These are phyloP conservation scores for Oxytropis ochrocephala DNA, from an alignment of 306 rosid genomes.

Conservation along the genomic window DNA sequence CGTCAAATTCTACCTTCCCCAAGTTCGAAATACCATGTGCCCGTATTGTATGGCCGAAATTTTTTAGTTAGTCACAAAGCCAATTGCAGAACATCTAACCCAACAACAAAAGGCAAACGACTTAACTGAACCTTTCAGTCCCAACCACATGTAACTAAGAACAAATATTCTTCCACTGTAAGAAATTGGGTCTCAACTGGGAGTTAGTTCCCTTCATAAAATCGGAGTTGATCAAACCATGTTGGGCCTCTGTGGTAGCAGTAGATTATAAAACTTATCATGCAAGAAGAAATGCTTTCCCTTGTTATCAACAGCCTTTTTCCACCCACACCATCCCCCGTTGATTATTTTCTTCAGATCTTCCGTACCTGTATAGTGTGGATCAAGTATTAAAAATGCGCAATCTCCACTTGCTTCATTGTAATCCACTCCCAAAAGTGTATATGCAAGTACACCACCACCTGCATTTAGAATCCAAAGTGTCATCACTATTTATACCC, in stretches of 20 bases:
- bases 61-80: background rate
- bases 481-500: background rate
- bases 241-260: conserved; percentile 89
- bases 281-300: conserved; percentile 81
- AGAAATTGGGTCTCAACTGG: background rate
- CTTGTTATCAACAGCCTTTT: conserved; percentile 86
- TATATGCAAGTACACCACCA: conserved; percentile 95
- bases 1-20: background rate
- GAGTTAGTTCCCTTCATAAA: background rate
- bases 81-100: conserved; percentile 11
- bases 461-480: conserved; percentile 42
- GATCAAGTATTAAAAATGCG: conserved; percentile 91
- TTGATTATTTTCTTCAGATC: conserved; percentile 69
- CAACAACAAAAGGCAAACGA: background rate
- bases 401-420: conserved; percentile 87
- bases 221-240: conserved; percentile 53
- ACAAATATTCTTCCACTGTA: background rate
- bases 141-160: conserved; percentile 5
- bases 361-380: conserved; percentile 85
- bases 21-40: background rate
- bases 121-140: background rate
- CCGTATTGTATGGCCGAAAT: background rate
- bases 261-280: conserved; percentile 88
- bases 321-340: conserved; percentile 99
- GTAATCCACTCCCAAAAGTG: conserved; percentile 91